Base-by-base conservation (phyloP, 2,329 filamentous ascomycete species). In the Nannizziopsis arthrosporioides region DNA sequence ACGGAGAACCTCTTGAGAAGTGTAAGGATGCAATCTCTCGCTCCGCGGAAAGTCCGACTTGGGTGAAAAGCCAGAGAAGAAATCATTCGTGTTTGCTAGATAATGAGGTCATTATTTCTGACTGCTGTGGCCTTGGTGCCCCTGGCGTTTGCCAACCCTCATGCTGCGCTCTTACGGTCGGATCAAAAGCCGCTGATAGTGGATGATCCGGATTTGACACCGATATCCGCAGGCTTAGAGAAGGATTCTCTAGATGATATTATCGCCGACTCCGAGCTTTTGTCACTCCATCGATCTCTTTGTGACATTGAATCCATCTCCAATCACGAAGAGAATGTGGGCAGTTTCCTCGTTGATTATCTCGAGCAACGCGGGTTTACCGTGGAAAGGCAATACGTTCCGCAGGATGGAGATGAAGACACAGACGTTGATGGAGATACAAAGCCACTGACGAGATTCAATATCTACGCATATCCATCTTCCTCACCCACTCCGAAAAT, bases 201-300 rank as follows among this genome's bases (percentile, higher is more conserved):
- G 12, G 27, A 32, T 22, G 35, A 38, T n/a, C 9, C 34, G 6
- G 22, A 37, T n/a, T 35, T 30, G 11, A 6, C 11, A 17, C 10
- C 36, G 30, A 47, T 47, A 41, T 38, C 45, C 30, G 5, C 15
- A 11, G 10, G 14, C 19, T 5, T 9, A 15, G 31, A 27, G 18
- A 34, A 43, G 31, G n/a, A n/a, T 17, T 12, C 42, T 31, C 44
- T 67, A 8, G 59, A 65, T 4, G 54, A 64, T 36, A 58, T 69
- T 35, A 68, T 72, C 42, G 57, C 61, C n/a, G 55, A 54, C 15
- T 70, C 68, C 1, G 65, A 67, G 2, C 74, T 94, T 0, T 73
- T 94, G 38, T 73, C 74, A 14, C 74, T 94, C 10, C 88, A 94
- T 68, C 78, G 81, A 46, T 75, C 78, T 12, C 77, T 94, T n/a